Percentiles rank a stretch among this genome's conserved stretches.
Evolutionary conservation across 148 eudicot genomes (phyloP).

Genomic region (Selenicereus undatus): DNA sequence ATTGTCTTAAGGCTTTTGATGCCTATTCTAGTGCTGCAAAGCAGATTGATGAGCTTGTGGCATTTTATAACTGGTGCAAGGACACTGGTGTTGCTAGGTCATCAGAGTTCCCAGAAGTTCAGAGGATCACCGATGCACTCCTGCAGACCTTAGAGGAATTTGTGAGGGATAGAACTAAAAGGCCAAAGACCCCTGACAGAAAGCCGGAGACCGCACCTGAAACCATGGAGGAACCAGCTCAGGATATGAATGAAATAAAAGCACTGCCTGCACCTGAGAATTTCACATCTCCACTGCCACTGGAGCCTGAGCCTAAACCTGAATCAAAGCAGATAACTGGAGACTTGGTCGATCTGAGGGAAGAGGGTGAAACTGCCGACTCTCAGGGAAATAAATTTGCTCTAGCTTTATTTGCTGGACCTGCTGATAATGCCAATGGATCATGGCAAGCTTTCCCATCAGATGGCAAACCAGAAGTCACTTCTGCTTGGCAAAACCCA

Average conservation of each 20-base stretch:
- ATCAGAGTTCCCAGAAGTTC: conserved; percentile 53
- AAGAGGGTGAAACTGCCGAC: conserved; percentile 32
- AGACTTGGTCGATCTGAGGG: conserved; percentile 42
- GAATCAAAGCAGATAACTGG: conserved; percentile 20
- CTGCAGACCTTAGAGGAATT: conserved; percentile 41
- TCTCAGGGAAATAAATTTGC: conserved; percentile 35
- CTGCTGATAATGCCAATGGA: conserved; percentile 14
- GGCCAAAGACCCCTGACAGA: conserved; percentile 19
- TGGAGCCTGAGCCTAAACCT: conserved; percentile 21
- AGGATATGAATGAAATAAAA: conserved; percentile 11
- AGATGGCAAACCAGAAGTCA: conserved; percentile 19
- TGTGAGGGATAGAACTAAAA: conserved; percentile 40
- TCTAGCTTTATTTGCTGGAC: conserved; percentile 37
- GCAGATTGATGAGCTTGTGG: conserved; percentile 52
- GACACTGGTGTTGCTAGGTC: conserved; percentile 42
- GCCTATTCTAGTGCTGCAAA: conserved; percentile 46
- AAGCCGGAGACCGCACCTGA: conserved; percentile 8
- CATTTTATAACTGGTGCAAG: conserved; percentile 49
- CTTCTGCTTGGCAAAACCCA: conserved; percentile 38
- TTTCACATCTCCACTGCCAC: background rate
- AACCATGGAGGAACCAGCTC: conserved; percentile 9
- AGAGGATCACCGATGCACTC: conserved; percentile 40
- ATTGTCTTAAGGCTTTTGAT: conserved; percentile 47
- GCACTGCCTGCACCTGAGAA: conserved; percentile 9
- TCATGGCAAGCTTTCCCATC: conserved; percentile 42